Conservation (phyloP, 1,284 basidiomycete genomes). For the Boletellus sp. region DNA sequence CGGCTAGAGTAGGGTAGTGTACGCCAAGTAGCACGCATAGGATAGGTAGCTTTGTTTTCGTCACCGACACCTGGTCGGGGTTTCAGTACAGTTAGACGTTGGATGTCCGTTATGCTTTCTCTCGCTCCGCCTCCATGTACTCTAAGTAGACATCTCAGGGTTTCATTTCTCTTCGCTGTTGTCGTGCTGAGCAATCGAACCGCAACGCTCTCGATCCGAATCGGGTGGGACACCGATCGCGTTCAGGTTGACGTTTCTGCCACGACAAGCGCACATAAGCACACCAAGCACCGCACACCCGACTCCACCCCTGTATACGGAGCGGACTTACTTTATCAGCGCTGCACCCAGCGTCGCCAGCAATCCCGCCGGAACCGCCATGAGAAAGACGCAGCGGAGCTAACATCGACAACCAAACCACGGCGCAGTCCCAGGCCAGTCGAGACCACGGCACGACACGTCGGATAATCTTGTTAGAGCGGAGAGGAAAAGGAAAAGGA, state of each 20-base stretch:
- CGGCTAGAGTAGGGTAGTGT: no score
- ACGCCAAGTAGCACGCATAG: no score
- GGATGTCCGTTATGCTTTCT: no score
- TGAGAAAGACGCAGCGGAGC: constrained; percentile 15
- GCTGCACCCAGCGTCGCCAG: constrained; percentile 10
- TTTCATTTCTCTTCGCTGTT: not conserved
- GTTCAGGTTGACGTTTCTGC: constrained; percentile 11
- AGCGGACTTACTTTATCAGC: constrained; percentile 3
- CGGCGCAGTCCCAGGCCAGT: not conserved
- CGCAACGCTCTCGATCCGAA: not conserved
- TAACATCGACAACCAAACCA: not conserved
- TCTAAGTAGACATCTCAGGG: no score
- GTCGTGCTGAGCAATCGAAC: not conserved
- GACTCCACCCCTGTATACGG: no score
- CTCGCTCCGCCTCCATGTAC: no score
- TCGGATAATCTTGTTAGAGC: no score
- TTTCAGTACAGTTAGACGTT: no score
- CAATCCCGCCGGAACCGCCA: constrained; percentile 5
- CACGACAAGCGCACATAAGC: not conserved
- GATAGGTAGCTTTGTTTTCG: no score
- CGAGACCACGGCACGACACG: no score
- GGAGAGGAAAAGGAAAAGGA: not conserved
- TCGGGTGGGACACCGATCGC: not conserved
- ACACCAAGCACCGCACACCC: not conserved
- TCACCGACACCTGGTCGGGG: no score